Percentiles rank a stretch among this genome's conserved stretches.
These are phyloP conservation scores for Penicillium hesseltinei DNA, from an alignment of 2,329 filamentous ascomycete genomes.

Conservation along the genomic window DNA sequence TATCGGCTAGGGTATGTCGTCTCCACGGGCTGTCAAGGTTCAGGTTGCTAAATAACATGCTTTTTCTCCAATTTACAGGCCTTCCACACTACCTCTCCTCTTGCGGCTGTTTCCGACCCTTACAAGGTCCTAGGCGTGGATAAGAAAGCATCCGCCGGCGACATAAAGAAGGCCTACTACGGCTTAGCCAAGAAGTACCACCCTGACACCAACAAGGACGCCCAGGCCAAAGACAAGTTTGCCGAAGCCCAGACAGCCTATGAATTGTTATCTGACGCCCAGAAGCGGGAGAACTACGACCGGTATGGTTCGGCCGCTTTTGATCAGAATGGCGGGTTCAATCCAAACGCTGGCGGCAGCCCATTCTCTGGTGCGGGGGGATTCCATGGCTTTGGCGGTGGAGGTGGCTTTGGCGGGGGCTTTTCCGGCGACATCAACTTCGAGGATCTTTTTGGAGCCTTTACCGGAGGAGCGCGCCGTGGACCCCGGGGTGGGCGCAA, in stretches of 20 bases:
- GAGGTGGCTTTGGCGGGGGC: slow-evolving; percentile 51
- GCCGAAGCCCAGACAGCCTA: slow-evolving; percentile 90
- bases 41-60: background rate
- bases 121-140: slow-evolving; percentile 82
- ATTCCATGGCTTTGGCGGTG: slow-evolving; percentile 55
- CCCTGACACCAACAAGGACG: slow-evolving; percentile 95
- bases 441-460: slow-evolving; percentile 90
- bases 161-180: slow-evolving; percentile 99
- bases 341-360: slow-evolving; percentile 62
- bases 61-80: slow-evolving; percentile 23
- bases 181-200: slow-evolving; percentile 96
- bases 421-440: slow-evolving; percentile 89
- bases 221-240: slow-evolving; percentile 91
- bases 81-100: slow-evolving; percentile 51
- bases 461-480: slow-evolving; percentile 61
- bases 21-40: background rate
- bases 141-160: slow-evolving; percentile 74
- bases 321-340: slow-evolving; percentile 68
- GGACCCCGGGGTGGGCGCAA: slow-evolving; percentile 56
- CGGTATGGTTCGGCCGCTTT: slow-evolving; percentile 81
- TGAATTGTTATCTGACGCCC: slow-evolving; percentile 85
- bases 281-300: slow-evolving; percentile 91
- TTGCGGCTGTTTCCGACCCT: slow-evolving; percentile 75
- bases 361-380: slow-evolving; percentile 61
- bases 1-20: slow-evolving; percentile 34